Conservation (phyloP, 352 stramenopile genomes). For the Globisporangium carolinianum region DNA sequence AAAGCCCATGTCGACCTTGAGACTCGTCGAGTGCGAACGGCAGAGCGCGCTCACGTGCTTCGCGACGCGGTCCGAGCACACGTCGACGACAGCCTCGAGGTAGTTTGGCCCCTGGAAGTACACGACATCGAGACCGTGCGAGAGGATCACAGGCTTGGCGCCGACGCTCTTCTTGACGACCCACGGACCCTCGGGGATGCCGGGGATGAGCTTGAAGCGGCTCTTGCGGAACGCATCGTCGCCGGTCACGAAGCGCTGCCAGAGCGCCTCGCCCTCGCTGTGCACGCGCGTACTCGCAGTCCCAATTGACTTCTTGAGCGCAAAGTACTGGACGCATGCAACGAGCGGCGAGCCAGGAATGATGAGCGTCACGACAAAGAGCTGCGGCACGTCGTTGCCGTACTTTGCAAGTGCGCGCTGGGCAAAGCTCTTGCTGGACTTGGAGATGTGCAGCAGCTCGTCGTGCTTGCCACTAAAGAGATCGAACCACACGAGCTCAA, state of each 20-base stretch:
- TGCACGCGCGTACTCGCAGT: constrained; percentile 10
- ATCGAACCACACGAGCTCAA: constrained; percentile 82
- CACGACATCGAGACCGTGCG: constrained; percentile 47
- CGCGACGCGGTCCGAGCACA: constrained; percentile 65
- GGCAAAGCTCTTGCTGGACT: constrained; percentile 65
- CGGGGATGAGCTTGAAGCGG: constrained; percentile 76
- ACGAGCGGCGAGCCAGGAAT: constrained; percentile 61
- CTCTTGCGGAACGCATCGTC: constrained; percentile 66
- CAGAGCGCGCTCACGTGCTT: constrained; percentile 76
- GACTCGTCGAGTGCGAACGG: constrained; percentile 48
- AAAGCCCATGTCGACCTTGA: constrained; percentile 78
- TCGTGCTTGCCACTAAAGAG: constrained; percentile 61
- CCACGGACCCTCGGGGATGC: constrained; percentile 72
- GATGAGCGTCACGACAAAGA: constrained; percentile 73
- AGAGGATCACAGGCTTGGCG: constrained; percentile 70
- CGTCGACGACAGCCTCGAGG: constrained; percentile 71
- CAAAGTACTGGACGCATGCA: constrained; percentile 73
- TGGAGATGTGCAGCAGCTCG: constrained; percentile 58
- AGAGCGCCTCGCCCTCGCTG: constrained; percentile 36
- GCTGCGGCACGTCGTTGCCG: constrained; percentile 53
- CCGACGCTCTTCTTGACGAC: constrained; percentile 78
- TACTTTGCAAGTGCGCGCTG: constrained; percentile 55
- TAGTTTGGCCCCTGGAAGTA: constrained; percentile 62
- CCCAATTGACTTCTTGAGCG: constrained; percentile 23
- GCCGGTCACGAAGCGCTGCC: constrained; percentile 51